Base-by-base conservation (phyloP, 1,284 basidiomycete species). In the Volvariella volvacea region DNA sequence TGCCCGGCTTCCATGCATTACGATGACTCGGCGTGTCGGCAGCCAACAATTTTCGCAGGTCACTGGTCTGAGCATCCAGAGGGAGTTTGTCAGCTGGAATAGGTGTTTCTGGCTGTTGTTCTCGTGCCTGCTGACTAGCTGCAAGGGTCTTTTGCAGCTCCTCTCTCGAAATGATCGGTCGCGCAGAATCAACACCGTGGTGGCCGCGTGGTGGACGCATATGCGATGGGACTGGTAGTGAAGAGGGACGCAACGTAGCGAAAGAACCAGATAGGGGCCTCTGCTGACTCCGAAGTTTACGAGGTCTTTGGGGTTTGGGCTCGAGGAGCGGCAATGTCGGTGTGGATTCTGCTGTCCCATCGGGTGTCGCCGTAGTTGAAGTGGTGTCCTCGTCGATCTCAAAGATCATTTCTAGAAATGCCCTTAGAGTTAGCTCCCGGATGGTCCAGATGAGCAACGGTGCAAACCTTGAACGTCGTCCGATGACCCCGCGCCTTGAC, bases 1-100 rank as follows among this genome's bases (percentile, higher is more conserved):
- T 73, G 54, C 76, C 70, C 50, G 71, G 71, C 55, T 68, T 76
- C 85, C 85, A 87, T 4, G 78, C 77, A 14, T 70, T 74, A 46
- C 83, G 70, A 57, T 88, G 85, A 52, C 80, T 87, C 0, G 84
- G 81, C 17, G 69, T 76, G 59, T 76, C 69, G 22, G 81, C 83
- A 3, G 79, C 83, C 12, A 86, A 74, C 19, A 85, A 64, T 51
- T 71, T 73, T 51, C 76, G 50, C 31, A 87, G 66, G 48, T 78
- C 74, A 28, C 65, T 69, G 51, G 83, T 78, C 37, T 70, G 71
- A 44, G 71, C 59, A 48, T 75, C 70, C 38, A 42, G 36, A 55
- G 56, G 28, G 49, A 48, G 44, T 54, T 49, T 50, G 10, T 37
- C 33, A 6, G 37, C 40, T 3, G 34, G 25, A 16, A 17, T 25